These are phyloP conservation scores for Phlyctochytrium bullatum DNA, from an alignment of 192 early-diverging fungal genomes.

Conservation along the genomic window DNA sequence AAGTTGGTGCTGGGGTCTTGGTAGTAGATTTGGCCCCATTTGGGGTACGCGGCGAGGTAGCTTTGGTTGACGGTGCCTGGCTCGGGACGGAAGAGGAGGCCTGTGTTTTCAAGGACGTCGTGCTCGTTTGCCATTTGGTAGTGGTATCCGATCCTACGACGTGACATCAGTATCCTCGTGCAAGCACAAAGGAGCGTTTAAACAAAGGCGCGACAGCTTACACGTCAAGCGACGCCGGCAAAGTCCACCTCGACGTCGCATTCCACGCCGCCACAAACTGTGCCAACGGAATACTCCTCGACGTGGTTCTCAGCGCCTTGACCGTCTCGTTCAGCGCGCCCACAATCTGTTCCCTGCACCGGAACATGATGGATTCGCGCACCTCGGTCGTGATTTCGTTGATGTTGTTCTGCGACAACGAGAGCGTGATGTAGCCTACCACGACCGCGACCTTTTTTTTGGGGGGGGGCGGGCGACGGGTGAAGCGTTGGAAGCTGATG, in stretches of 20 bases:
- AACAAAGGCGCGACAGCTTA: neutral
- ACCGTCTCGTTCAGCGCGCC: neutral
- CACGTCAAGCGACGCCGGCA: neutral
- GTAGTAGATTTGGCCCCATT: neutral
- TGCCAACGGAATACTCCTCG: neutral
- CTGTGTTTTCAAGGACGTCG: neutral
- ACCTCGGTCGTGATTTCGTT: neutral
- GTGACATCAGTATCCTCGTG: no score
- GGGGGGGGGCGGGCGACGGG: no score
- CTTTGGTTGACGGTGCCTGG: neutral
- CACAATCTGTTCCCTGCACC: neutral
- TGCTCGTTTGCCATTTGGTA: neutral
- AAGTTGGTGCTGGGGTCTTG: neutral
- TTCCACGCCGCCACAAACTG: neutral
- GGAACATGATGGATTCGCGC: neutral
- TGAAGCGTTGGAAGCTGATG: no score
- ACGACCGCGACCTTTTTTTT: neutral
- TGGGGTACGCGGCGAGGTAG: neutral
- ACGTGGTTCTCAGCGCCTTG: neutral
- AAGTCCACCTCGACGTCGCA: neutral
- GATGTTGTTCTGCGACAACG: neutral
- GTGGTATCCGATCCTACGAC: neutral
- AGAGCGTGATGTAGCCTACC: neutral
- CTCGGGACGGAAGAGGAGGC: neutral
- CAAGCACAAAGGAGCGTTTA: neutral